Conservation (phyloP, 108 stramenopile genomes). For the Cyclotella choctawhatcheeana region DNA sequence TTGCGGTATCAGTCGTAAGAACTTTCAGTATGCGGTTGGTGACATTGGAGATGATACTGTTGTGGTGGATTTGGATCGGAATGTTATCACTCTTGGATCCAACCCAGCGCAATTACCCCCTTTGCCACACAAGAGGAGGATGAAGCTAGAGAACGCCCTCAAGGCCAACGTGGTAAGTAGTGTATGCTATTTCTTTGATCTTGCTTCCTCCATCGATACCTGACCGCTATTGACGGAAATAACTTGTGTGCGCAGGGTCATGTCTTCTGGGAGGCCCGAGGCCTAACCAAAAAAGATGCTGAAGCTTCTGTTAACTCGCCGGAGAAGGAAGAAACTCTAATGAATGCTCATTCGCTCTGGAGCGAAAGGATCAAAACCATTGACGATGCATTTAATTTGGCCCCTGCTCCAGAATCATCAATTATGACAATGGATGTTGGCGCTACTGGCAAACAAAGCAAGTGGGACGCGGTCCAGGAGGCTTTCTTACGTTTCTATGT, state of each 20-base stretch:
- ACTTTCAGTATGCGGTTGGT: conserved; percentile 70
- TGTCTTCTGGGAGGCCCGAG: conserved; percentile 81
- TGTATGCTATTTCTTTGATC: too few species aligned
- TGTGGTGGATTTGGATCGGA: conserved; percentile 90
- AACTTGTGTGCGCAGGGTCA: too few species aligned
- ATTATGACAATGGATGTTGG: conserved; percentile 39
- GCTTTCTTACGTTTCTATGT: conserved; percentile 90
- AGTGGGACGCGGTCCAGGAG: conserved; percentile 89
- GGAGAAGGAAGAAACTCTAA: conserved; percentile 28
- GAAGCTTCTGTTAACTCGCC: conserved; percentile 25
- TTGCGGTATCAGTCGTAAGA: conserved; percentile 84
- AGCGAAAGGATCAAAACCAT: conserved; percentile 69
- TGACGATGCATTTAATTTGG: conserved; percentile 88
- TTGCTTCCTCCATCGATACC: too few species aligned
- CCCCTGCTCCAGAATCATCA: conserved; percentile 70
- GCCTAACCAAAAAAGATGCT: conserved; percentile 59
- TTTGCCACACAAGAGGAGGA: conserved; percentile 76
- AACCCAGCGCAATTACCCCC: conserved; percentile 61
- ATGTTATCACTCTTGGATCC: conserved; percentile 70
- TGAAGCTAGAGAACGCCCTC: conserved; percentile 65
- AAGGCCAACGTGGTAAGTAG: conserved; percentile 50
- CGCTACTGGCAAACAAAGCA: conserved; percentile 55
- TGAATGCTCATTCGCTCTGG: conserved; percentile 59
- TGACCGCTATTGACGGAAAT: too few species aligned
- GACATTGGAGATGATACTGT: conserved; percentile 81